Evolutionary conservation across 768 basidiomycete species (phyloP).

Genomic region (Amanita muscaria): DNA sequence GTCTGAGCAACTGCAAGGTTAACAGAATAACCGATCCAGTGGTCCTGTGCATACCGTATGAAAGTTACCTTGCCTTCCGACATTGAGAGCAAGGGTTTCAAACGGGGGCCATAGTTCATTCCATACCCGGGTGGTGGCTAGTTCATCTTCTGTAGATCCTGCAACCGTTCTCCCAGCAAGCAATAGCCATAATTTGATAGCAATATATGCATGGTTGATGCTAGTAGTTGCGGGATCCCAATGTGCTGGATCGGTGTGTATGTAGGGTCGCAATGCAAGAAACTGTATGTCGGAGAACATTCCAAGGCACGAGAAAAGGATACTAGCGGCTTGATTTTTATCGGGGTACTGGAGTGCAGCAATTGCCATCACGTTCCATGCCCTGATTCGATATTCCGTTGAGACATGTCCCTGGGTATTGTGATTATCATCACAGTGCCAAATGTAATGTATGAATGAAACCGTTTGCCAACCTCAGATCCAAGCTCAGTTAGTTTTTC

Average conservation of each 20-base stretch:
- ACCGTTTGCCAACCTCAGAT: constrained; percentile 23
- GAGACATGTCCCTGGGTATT: constrained; percentile 25
- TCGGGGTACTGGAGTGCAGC: constrained; percentile 38
- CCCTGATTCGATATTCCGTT: constrained; percentile 33
- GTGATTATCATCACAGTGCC: neutral
- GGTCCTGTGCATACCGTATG: constrained; percentile 23
- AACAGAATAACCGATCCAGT: constrained; percentile 2
- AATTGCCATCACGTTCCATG: constrained; percentile 60
- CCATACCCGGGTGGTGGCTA: constrained; percentile 44
- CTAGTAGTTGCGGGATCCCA: constrained; percentile 42
- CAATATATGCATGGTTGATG: constrained; percentile 59
- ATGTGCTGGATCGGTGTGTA: constrained; percentile 26
- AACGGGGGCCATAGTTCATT: constrained; percentile 73
- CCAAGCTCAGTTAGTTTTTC: constrained; percentile 28
- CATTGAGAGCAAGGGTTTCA: constrained; percentile 44
- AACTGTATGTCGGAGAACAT: constrained; percentile 42
- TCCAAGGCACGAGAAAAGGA: constrained; percentile 42
- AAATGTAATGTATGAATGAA: constrained; percentile 1
- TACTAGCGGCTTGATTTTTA: constrained; percentile 24
- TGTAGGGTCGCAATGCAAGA: constrained; percentile 32
- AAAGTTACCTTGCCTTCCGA: constrained; percentile 30
- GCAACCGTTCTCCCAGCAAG: constrained; percentile 35
- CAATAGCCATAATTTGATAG: constrained; percentile 66
- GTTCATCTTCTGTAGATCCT: constrained; percentile 20
- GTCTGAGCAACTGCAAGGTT: constrained; percentile 30